phyloP scores from a whole-genome alignment of 257 asterid genomes.

The Fraxinus anomala region DNA sequence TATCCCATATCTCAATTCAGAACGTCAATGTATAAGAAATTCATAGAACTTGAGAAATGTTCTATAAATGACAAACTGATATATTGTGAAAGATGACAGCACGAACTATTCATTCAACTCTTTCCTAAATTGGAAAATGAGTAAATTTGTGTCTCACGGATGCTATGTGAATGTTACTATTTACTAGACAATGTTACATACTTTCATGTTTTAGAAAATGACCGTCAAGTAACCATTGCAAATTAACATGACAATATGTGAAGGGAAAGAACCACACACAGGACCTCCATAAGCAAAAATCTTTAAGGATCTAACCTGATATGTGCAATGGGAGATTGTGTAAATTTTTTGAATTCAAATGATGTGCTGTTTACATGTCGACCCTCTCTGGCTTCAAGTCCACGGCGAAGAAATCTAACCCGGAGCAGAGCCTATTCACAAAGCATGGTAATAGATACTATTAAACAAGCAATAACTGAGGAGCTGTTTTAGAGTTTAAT shows the following conservation, averaged over 20 bases:
- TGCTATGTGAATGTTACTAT: background rate
- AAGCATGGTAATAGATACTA: constrained; percentile 9
- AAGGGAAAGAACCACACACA: background rate
- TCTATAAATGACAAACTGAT: background rate
- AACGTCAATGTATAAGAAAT: background rate
- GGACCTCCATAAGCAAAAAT: background rate
- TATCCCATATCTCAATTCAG: background rate
- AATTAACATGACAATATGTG: background rate
- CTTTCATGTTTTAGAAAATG: background rate
- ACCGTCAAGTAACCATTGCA: background rate
- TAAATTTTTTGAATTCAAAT: constrained; percentile 32
- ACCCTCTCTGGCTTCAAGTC: constrained; percentile 47
- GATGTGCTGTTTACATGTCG: constrained; percentile 30
- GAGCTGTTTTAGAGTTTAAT: background rate
- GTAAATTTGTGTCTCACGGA: background rate
- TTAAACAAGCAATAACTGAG: constrained; percentile 3
- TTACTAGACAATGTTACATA: background rate
- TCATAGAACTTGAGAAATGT: background rate
- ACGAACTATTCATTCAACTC: background rate
- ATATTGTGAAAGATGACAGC: background rate
- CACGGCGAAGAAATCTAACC: constrained; percentile 56
- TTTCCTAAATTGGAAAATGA: background rate
- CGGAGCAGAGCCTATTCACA: constrained; percentile 63
- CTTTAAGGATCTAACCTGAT: constrained; percentile 42
- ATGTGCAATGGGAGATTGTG: constrained; percentile 36